phyloP scores from a whole-genome alignment of 2,329 filamentous ascomycete genomes.

The Helminthosporium solani region DNA sequence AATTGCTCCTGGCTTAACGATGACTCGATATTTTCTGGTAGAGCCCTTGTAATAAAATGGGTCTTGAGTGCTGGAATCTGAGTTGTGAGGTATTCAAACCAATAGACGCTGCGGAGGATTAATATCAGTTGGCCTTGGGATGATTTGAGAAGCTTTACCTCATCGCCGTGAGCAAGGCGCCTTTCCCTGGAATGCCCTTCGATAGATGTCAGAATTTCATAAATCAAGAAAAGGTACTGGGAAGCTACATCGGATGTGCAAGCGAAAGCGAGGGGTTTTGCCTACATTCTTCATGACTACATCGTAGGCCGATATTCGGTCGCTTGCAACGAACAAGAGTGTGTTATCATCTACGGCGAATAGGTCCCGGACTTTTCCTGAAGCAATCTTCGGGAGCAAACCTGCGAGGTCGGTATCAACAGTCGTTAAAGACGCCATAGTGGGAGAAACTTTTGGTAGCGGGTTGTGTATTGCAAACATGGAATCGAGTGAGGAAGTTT shows the following conservation, averaged over 20 bases:
- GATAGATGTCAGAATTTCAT: slow-evolving; percentile 2
- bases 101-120: slow-evolving; percentile 50
- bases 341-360: slow-evolving; percentile 70
- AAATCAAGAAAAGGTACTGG: not conserved
- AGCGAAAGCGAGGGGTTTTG: not conserved
- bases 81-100: slow-evolving; percentile 63
- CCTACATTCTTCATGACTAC: slow-evolving; percentile 78
- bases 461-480: not conserved
- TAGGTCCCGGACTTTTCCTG: slow-evolving; percentile 78
- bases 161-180: slow-evolving; percentile 65
- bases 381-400: slow-evolving; percentile 51
- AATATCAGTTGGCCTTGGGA: not conserved
- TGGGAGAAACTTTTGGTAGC: not conserved
- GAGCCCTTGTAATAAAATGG: slow-evolving; percentile 61
- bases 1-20: slow-evolving; percentile 26
- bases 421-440: slow-evolving; percentile 30
- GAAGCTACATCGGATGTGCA: no score
- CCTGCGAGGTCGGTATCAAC: slow-evolving; percentile 38
- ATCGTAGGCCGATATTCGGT: slow-evolving; percentile 95
- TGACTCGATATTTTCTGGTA: slow-evolving; percentile 54
- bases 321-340: slow-evolving; percentile 80
- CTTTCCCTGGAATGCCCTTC: slow-evolving; percentile 68
- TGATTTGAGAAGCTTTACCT: slow-evolving; percentile 41
- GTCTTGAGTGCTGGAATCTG: slow-evolving; percentile 60
- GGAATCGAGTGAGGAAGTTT: not conserved